Percentiles rank a stretch among this genome's conserved stretches.
These are phyloP conservation scores for Metschnikowia cerradonensis DNA, from an alignment of 805 yeast genomes.

Conservation along the genomic window DNA sequence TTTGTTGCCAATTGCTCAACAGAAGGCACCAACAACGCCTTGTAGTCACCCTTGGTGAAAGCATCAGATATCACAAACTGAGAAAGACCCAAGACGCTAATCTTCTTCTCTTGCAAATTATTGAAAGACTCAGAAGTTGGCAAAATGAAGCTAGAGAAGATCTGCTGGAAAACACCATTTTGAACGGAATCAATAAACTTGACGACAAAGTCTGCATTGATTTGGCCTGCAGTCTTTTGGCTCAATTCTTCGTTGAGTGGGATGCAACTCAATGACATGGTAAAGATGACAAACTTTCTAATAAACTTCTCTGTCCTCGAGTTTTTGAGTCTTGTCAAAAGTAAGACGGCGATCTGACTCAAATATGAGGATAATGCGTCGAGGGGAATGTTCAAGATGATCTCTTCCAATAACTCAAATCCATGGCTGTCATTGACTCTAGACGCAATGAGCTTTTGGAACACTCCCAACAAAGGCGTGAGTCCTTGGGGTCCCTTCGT, in stretches of 20 bases:
- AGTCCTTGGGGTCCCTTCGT: slow-evolving; percentile 35
- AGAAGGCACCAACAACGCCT: slow-evolving; percentile 24
- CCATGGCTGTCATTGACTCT: slow-evolving; percentile 78
- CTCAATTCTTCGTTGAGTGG: slow-evolving; percentile 22
- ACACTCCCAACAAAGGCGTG: slow-evolving; percentile 89
- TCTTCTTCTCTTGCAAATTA: slow-evolving; percentile 53
- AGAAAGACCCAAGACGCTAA: slow-evolving; percentile 48
- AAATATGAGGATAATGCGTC: slow-evolving; percentile 48
- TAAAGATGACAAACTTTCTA: slow-evolving; percentile 62
- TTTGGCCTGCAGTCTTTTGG: slow-evolving; percentile 32
- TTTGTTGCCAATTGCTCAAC: slow-evolving; percentile 31
- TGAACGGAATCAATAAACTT: slow-evolving; percentile 73
- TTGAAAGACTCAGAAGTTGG: slow-evolving; percentile 48
- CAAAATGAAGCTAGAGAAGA: slow-evolving; percentile 45
- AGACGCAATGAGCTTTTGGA: slow-evolving; percentile 87
- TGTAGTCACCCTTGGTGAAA: slow-evolving; percentile 20
- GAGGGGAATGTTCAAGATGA: slow-evolving; percentile 56
- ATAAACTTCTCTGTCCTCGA: slow-evolving; percentile 80
- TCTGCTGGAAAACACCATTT: slow-evolving; percentile 50
- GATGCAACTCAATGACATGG: slow-evolving; percentile 49
- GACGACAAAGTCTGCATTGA: slow-evolving; percentile 48
- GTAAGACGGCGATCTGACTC: slow-evolving; percentile 68
- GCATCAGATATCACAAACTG: slow-evolving; percentile 33
- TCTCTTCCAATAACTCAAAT: slow-evolving; percentile 74
- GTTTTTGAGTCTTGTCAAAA: slow-evolving; percentile 75